Evolutionary conservation across 495 filamentous ascomycete species (phyloP).

Genomic region (Penicillium mononematosum): DNA sequence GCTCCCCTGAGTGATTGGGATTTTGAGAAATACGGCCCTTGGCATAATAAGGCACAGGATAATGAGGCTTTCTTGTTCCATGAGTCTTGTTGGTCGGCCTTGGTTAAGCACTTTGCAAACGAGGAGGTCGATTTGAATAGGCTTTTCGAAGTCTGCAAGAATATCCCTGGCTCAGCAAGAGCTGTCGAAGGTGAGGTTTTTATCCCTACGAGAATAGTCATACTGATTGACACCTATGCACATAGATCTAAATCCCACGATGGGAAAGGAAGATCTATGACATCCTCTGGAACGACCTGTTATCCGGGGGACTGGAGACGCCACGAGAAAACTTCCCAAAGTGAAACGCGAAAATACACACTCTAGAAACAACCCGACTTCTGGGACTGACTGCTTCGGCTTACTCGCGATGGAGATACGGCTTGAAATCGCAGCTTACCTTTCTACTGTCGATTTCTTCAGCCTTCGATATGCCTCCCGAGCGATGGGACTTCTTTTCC

Average conservation of each 20-base stretch:
- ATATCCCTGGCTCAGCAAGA: slow-evolving; percentile 5
- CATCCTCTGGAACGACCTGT: not conserved
- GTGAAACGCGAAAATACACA: not conserved
- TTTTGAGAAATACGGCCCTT: slow-evolving; percentile 1
- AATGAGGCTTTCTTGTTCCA: slow-evolving; percentile 12
- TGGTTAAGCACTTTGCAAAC: slow-evolving; percentile 7
- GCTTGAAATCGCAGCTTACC: slow-evolving; percentile 6
- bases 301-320: slow-evolving; percentile 1
- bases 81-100: slow-evolving; percentile 6
- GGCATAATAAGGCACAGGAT: not conserved
- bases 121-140: slow-evolving; percentile 8
- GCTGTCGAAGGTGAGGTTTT: too few species aligned
- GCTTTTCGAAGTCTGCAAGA: slow-evolving; percentile 14
- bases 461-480: slow-evolving; percentile 6
- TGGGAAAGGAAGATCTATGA: not conserved
- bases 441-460: slow-evolving; percentile 14
- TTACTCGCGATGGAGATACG: slow-evolving; percentile 13
- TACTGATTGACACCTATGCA: too few species aligned
- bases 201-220: too few species aligned
- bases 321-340: not conserved
- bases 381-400: slow-evolving; percentile 7
- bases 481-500: slow-evolving; percentile 13
- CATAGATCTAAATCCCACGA: too few species aligned
- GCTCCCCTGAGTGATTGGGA: too few species aligned
- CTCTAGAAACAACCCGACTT: not conserved